phyloP scores from a whole-genome alignment of 139 green algal species.

The Closterium sp. region DNA sequence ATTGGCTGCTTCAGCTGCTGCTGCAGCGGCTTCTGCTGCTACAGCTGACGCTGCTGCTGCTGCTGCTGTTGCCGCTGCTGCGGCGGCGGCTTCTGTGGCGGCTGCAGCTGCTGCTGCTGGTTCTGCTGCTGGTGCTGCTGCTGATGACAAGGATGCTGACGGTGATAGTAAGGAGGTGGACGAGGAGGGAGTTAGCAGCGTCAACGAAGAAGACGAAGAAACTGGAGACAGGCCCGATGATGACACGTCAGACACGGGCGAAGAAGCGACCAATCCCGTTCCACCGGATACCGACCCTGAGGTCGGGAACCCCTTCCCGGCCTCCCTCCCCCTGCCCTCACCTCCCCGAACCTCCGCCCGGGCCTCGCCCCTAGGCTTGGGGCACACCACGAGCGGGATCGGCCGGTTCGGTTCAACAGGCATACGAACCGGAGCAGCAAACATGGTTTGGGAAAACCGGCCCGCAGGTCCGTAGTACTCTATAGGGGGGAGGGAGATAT shows the following conservation, averaged over 20 bases:
- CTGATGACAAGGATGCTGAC: neutral
- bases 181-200: neutral
- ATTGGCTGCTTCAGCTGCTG: neutral
- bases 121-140: slow-evolving; percentile 1
- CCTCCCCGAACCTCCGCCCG: neutral
- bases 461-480: neutral
- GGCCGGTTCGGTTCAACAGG: neutral
- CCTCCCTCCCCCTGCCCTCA: neutral
- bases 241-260: too few species aligned
- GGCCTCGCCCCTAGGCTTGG: neutral
- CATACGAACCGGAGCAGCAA: neutral
- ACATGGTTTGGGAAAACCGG: neutral
- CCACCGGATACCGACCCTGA: neutral
- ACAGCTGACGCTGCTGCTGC: neutral
- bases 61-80: neutral
- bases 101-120: neutral
- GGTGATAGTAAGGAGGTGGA: neutral
- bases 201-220: neutral
- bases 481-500: neutral
- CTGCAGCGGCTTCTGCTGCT: neutral
- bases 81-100: neutral
- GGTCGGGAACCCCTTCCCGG: neutral
- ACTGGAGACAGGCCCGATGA: neutral
- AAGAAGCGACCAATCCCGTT: too few species aligned
- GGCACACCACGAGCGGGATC: neutral